A percentile compares a stretch with the other conserved stretches of the same genome.
These are phyloP conservation scores for Calocybe gambosa DNA, from an alignment of 1,284 basidiomycete genomes.

Conservation along the genomic window DNA sequence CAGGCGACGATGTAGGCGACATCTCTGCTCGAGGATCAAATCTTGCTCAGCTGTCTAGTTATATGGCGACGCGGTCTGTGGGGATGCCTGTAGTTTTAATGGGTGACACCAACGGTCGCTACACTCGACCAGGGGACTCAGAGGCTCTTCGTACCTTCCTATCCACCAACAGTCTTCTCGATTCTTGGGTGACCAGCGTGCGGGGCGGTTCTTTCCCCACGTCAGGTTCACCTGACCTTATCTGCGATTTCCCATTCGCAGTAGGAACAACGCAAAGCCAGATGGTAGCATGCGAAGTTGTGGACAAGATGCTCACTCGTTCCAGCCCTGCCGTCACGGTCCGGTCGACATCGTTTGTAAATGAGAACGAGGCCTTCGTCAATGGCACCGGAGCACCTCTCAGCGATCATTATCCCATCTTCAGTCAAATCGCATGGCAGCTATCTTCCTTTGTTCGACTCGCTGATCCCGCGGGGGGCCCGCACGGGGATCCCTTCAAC, in stretches of 20 bases:
- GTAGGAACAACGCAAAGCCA: constrained; percentile 23
- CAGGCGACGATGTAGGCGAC: constrained; percentile 28
- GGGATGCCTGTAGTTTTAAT: constrained; percentile 32
- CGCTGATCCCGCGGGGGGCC: constrained; percentile 28
- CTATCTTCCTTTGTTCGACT: constrained; percentile 25
- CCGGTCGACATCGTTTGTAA: constrained; percentile 21
- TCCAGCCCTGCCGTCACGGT: constrained; percentile 21
- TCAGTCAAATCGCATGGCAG: constrained; percentile 25
- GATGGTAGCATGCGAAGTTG: constrained; percentile 30
- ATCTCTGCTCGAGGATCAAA: constrained; percentile 27
- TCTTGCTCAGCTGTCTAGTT: constrained; percentile 27
- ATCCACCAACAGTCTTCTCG: constrained; percentile 9
- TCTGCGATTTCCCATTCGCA: constrained; percentile 27
- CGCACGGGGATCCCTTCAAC: constrained; percentile 29
- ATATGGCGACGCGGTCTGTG: constrained; percentile 23
- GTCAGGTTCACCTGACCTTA: constrained; percentile 20
- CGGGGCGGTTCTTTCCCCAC: constrained; percentile 20
- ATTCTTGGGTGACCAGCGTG: constrained; percentile 22
- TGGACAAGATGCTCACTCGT: constrained; percentile 31
- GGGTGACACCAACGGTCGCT: constrained; percentile 33
- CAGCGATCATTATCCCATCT: constrained; percentile 32
- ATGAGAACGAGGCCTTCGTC: constrained; percentile 29
- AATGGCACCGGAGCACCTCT: constrained; percentile 23
- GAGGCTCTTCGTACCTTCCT: constrained; percentile 13
- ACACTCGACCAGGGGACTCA: constrained; percentile 22